Evolutionary conservation across 495 filamentous ascomycete species (phyloP).

Genomic region (Viridothelium virens): DNA sequence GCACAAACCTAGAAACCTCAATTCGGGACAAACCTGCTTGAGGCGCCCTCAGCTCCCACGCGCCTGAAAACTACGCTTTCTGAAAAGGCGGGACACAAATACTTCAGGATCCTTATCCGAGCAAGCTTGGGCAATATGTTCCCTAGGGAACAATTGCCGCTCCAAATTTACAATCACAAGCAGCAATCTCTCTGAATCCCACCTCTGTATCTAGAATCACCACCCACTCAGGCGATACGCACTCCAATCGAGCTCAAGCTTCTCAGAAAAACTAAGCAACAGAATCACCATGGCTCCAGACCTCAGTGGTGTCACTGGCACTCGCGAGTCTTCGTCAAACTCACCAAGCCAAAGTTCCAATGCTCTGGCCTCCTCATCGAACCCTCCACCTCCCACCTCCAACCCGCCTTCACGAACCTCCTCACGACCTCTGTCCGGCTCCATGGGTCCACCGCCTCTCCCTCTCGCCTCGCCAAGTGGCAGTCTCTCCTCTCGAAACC

Average conservation of each 20-base stretch:
- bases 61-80: background rate
- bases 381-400: background rate
- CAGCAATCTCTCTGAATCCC: background rate
- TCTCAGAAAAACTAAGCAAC: background rate
- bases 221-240: too few relatives aligned
- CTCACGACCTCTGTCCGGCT: background rate
- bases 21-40: too few relatives aligned
- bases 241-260: background rate
- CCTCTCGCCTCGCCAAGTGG: background rate
- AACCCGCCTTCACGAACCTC: background rate
- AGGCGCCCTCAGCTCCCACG: too few relatives aligned
- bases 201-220: background rate
- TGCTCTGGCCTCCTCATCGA: background rate
- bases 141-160: background rate
- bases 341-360: background rate
- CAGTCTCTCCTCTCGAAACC: background rate
- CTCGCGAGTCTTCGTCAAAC: background rate
- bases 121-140: background rate
- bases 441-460: constrained; percentile 5
- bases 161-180: background rate
- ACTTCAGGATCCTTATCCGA: background rate
- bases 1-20: too few relatives aligned
- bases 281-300: background rate
- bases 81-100: background rate
- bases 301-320: background rate